Evolutionary conservation across 352 stramenopile genomes (phyloP).

Genomic region (Lagenidium giganteum): DNA sequence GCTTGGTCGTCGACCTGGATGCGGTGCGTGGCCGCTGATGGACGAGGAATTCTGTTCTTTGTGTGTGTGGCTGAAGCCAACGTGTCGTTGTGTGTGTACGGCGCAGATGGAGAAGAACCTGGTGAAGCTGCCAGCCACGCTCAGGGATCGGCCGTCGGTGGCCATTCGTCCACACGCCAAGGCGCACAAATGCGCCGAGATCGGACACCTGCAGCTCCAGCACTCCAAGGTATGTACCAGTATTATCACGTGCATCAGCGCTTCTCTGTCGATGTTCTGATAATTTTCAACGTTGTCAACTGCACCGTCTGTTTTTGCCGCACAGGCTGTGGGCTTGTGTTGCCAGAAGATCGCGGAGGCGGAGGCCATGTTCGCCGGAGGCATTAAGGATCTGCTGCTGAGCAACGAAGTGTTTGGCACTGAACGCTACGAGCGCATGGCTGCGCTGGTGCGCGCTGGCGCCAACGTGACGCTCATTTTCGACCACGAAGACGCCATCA

Average conservation of each 20-base stretch:
- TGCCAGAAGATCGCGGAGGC: conserved; percentile 69
- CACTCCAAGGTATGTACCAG: conserved; percentile 30
- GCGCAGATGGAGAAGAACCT: conserved; percentile 56
- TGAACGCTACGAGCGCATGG: conserved; percentile 48
- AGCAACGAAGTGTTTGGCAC: conserved; percentile 61
- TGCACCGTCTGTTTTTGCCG: neutral
- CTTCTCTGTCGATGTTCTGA: too few species aligned
- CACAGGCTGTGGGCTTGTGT: conserved; percentile 39
- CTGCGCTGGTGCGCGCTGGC: conserved; percentile 22
- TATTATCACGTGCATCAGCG: too few species aligned
- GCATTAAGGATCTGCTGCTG: conserved; percentile 48
- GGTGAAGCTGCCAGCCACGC: conserved; percentile 23
- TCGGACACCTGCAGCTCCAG: conserved; percentile 43
- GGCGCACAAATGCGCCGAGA: conserved; percentile 55
- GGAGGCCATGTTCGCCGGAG: conserved; percentile 65
- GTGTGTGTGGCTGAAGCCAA: too few species aligned
- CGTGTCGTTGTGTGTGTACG: neutral
- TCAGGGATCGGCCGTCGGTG: conserved; percentile 23
- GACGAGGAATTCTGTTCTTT: too few species aligned
- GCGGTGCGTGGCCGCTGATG: conserved; percentile 33
- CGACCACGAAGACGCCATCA: conserved; percentile 36
- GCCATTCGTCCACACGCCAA: conserved; percentile 68
- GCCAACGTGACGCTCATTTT: conserved; percentile 59
- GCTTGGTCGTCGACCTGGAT: conserved; percentile 58
- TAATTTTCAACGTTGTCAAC: neutral